A percentile compares a stretch with the other conserved stretches of the same genome.
These are phyloP conservation scores for Mortierella sp. DNA, from an alignment of 371 early-diverging fungal genomes.

Conservation along the genomic window DNA sequence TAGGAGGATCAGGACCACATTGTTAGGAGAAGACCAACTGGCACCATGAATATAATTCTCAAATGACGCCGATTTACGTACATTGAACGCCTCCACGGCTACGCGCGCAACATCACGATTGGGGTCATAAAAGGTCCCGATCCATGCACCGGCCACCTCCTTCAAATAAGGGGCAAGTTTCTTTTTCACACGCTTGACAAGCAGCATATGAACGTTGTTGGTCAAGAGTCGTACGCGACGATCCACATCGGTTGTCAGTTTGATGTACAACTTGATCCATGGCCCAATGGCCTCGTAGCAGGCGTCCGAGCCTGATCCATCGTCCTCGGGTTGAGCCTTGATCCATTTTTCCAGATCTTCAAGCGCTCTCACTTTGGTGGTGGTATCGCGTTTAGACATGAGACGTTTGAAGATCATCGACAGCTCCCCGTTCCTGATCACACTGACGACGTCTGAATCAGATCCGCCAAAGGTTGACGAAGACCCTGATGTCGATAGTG, in stretches of 20 bases:
- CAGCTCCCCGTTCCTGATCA: constrained; percentile 59
- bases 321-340: constrained; percentile 52
- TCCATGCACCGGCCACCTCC: constrained; percentile 70
- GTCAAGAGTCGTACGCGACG: constrained; percentile 68
- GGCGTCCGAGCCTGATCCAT: constrained; percentile 35
- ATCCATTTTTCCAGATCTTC: constrained; percentile 71
- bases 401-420: constrained; percentile 70
- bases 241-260: constrained; percentile 71
- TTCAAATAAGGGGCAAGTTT: constrained; percentile 71
- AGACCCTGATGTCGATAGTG: constrained; percentile 22
- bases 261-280: constrained; percentile 63
- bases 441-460: constrained; percentile 31
- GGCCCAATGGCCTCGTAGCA: constrained; percentile 50
- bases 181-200: constrained; percentile 66
- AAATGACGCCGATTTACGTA: constrained; percentile 14
- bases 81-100: constrained; percentile 66
- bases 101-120: constrained; percentile 66
- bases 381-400: constrained; percentile 69
- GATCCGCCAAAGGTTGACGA: constrained; percentile 22
- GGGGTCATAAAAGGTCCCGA: constrained; percentile 69
- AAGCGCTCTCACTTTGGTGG: constrained; percentile 77
- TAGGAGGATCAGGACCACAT: neutral
- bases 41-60: neutral
- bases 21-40: neutral
- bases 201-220: constrained; percentile 62